These are phyloP conservation scores for Fusarium neocosmosporiellum DNA, from an alignment of 2,329 filamentous ascomycete genomes.

Conservation along the genomic window DNA sequence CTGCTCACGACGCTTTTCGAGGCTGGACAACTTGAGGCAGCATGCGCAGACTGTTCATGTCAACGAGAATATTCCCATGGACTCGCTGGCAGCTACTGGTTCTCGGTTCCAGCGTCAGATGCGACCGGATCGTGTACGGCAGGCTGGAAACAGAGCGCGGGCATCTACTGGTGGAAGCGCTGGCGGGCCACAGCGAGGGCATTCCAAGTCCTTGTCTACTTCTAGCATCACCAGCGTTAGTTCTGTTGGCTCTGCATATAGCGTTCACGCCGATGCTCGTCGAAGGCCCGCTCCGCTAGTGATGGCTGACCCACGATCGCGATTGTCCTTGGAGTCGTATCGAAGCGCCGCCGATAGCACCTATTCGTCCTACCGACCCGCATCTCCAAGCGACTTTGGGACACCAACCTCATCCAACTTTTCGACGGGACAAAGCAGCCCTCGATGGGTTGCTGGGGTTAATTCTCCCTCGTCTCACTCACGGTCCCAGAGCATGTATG, in stretches of 20 bases:
- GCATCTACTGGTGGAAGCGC: slow-evolving; percentile 82
- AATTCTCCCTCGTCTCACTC: slow-evolving; percentile 80
- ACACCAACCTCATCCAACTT: slow-evolving; percentile 89
- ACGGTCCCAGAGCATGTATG: slow-evolving; percentile 78
- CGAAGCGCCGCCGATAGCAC: slow-evolving; percentile 72
- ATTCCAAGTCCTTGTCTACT: slow-evolving; percentile 86
- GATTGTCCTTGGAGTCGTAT: slow-evolving; percentile 76
- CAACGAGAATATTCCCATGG: slow-evolving; percentile 94
- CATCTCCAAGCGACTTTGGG: slow-evolving; percentile 79
- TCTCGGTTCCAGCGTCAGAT: slow-evolving; percentile 94
- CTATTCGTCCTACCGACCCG: slow-evolving; percentile 68
- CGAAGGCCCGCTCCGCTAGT: slow-evolving; percentile 84
- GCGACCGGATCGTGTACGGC: slow-evolving; percentile 84
- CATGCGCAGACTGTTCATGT: slow-evolving; percentile 98
- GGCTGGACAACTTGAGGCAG: slow-evolving; percentile 93
- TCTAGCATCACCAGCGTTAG: slow-evolving; percentile 85
- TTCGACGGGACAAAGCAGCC: slow-evolving; percentile 80
- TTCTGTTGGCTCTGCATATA: slow-evolving; percentile 74
- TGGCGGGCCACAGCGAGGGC: slow-evolving; percentile 77
- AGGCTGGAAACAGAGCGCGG: slow-evolving; percentile 77
- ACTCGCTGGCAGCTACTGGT: slow-evolving; percentile 92
- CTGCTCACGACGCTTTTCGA: slow-evolving; percentile 91
- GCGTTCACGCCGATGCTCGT: slow-evolving; percentile 72
- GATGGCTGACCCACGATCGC: slow-evolving; percentile 79
- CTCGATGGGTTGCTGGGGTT: slow-evolving; percentile 75